Percentiles rank a stretch among this genome's conserved stretches.
These are phyloP conservation scores for Xylariaceae sp. DNA, from an alignment of 2,329 filamentous ascomycete species.

Conservation along the genomic window DNA sequence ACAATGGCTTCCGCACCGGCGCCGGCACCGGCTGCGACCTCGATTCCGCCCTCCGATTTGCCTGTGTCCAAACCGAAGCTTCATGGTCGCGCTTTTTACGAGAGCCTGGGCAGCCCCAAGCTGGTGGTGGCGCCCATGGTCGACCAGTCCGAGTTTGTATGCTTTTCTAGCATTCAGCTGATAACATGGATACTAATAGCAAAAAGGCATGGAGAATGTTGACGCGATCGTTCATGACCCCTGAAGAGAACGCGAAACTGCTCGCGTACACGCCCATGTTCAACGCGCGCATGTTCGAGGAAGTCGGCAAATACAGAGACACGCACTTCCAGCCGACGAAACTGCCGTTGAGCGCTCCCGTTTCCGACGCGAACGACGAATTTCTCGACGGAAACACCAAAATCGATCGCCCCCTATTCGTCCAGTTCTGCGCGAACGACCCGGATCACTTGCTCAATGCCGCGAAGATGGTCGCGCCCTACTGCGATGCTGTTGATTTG, in stretches of 20 bases:
- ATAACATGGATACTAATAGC: slow-evolving; percentile 7
- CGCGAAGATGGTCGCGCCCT: slow-evolving; percentile 70
- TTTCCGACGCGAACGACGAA: slow-evolving; percentile 22
- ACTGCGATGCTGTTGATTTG: slow-evolving; percentile 92
- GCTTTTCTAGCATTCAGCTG: slow-evolving; percentile 31
- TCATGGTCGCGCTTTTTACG: slow-evolving; percentile 83
- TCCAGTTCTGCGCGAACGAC: slow-evolving; percentile 94
- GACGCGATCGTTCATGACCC: slow-evolving; percentile 81
- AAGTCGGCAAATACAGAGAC: slow-evolving; percentile 69
- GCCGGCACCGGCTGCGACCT: slow-evolving; percentile 20
- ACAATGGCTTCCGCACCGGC: slow-evolving; percentile 29
- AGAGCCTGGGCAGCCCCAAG: slow-evolving; percentile 89
- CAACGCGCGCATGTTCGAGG: slow-evolving; percentile 81
- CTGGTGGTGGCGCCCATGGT: slow-evolving; percentile 95
- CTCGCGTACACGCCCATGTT: slow-evolving; percentile 95
- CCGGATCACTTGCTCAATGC: slow-evolving; percentile 74
- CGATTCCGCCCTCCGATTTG: slow-evolving; percentile 10
- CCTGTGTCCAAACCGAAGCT: slow-evolving; percentile 50
- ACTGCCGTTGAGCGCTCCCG: slow-evolving; percentile 22
- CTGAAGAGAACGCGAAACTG: slow-evolving; percentile 57
- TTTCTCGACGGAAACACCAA: slow-evolving; percentile 83
- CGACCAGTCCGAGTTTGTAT: slow-evolving; percentile 93
- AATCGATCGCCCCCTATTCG: slow-evolving; percentile 83
- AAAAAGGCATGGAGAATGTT: slow-evolving; percentile 89
- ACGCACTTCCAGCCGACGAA: slow-evolving; percentile 71